These are phyloP conservation scores for Colletotrichum salicis DNA, from an alignment of 2,329 filamentous ascomycete genomes.

Conservation along the genomic window DNA sequence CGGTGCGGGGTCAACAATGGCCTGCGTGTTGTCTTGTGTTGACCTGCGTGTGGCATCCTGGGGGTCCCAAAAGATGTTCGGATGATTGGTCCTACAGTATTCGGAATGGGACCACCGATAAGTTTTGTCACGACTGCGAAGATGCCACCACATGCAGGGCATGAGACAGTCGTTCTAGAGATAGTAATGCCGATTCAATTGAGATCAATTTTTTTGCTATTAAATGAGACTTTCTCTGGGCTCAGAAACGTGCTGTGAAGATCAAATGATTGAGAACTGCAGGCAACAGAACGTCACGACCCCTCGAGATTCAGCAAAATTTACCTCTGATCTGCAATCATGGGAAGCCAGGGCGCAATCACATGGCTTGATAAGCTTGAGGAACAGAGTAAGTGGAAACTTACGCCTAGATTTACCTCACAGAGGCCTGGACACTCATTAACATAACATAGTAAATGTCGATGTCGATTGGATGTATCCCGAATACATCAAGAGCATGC, in stretches of 20 bases:
- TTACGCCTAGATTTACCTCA: too few species aligned
- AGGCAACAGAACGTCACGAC: background rate
- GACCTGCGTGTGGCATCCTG: slow-evolving; percentile 26
- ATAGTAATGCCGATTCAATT: background rate
- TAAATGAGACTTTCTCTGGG: background rate
- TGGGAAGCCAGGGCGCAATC: slow-evolving; percentile 44
- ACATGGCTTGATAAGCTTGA: slow-evolving; percentile 57
- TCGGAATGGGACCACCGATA: slow-evolving; percentile 16
- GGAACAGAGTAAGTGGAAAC: slow-evolving; percentile 45
- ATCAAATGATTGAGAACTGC: background rate
- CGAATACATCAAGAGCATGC: slow-evolving; percentile 57
- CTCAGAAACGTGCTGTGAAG: background rate
- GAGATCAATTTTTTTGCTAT: background rate
- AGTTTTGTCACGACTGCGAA: background rate
- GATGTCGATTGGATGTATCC: slow-evolving; percentile 65
- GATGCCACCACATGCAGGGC: slow-evolving; percentile 28
- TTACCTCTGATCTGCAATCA: slow-evolving; percentile 33
- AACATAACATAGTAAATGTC: slow-evolving; percentile 53
- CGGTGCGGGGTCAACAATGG: slow-evolving; percentile 33
- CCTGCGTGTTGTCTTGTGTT: slow-evolving; percentile 38
- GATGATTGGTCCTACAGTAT: slow-evolving; percentile 1
- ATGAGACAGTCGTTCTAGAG: background rate
- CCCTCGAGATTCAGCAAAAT: background rate
- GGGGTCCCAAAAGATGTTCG: background rate
- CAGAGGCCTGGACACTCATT: background rate